Percentiles rank a stretch among this genome's conserved stretches.
Evolutionary conservation across 2,329 filamentous ascomycete species (phyloP).

Genomic region (Exophiala phaeomuriformis): DNA sequence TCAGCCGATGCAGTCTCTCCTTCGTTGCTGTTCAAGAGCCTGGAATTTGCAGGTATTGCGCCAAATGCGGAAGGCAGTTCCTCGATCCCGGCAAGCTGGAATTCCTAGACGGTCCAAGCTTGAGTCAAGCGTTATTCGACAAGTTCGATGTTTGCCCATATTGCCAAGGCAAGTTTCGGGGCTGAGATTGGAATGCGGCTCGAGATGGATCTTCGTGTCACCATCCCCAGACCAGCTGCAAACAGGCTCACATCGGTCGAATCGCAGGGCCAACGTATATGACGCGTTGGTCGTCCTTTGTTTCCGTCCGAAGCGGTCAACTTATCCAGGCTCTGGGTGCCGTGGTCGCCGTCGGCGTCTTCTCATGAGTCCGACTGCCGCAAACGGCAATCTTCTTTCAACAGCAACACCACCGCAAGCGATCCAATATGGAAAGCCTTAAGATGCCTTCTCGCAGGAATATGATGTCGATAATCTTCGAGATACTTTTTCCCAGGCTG

Average conservation of each 20-base stretch:
- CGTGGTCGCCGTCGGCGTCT: background rate
- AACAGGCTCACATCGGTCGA: conserved; percentile 9
- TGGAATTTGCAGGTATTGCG: conserved; percentile 27
- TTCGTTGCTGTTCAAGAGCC: conserved; percentile 28
- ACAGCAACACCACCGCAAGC: conserved; percentile 10
- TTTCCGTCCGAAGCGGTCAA: conserved; percentile 15
- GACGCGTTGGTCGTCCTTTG: conserved; percentile 7
- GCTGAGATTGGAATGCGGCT: conserved; percentile 24
- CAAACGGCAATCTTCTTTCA: conserved; percentile 25
- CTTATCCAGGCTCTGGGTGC: conserved; percentile 4
- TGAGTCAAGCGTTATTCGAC: conserved; percentile 23
- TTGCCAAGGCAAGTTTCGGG: conserved; percentile 27
- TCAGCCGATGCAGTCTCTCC: conserved; percentile 26
- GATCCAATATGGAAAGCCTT: conserved; percentile 13
- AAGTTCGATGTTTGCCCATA: conserved; percentile 27
- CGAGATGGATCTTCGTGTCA: conserved; percentile 19
- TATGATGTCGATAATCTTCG: background rate
- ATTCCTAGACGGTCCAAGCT: conserved; percentile 20
- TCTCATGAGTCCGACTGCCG: conserved; percentile 13
- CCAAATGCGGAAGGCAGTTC: conserved; percentile 27
- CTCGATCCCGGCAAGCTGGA: conserved; percentile 23
- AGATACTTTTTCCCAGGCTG: background rate
- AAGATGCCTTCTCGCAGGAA: conserved; percentile 10
- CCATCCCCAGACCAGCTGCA: conserved; percentile 13
- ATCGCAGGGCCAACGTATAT: background rate